Base-by-base conservation (phyloP, 805 yeast genomes). In the Ogataea corticis region DNA sequence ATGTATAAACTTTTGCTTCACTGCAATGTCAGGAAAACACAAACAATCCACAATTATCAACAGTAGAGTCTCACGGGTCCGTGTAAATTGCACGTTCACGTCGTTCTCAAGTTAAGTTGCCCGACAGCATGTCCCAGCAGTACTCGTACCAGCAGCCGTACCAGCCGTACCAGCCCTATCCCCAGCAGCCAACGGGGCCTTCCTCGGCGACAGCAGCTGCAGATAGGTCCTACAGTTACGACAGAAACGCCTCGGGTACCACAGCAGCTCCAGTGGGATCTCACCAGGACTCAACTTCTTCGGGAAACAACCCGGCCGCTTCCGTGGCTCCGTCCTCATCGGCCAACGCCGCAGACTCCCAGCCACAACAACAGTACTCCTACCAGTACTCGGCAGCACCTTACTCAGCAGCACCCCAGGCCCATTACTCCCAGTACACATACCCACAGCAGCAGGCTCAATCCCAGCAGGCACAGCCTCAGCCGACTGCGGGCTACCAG, bases 391-490 rank as follows among this genome's bases (percentile, higher is more conserved):
- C 38, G 42, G 42, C 42, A 19, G 37, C 39, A 16, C 44, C 49
- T 14, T 33, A 43, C 13, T 50, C 48, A 29, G 41, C 47, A 29
- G 19, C 41, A 13, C 35, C 50, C 11, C 59, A 54, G 40, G 32
- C 40, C 14, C 55, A 54, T 11, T 49, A 54, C 36, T 45, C 55
- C 17, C 57, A 51, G 30, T 52, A 50, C 36, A 38, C 51, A 16
- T 48, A 51, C 32, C 41, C 49, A 3, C 59, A 50, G 38, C 51
- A 49, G 12, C 48, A 46, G 4, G 33, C 46, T 13, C 54, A 41
- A 33, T 48, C 50, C 27, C 48, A 38, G 7, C 55, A 44, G 36
- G 49, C 46, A 11, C 55, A 44, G 36, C 50, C 46, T 16, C 57
- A 45, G 41, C 55, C 39, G 32, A 25, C 41, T 15, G 47, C 49